Evolutionary conservation across 495 filamentous ascomycete species (phyloP).

Genomic region (Terfezia boudieri): DNA sequence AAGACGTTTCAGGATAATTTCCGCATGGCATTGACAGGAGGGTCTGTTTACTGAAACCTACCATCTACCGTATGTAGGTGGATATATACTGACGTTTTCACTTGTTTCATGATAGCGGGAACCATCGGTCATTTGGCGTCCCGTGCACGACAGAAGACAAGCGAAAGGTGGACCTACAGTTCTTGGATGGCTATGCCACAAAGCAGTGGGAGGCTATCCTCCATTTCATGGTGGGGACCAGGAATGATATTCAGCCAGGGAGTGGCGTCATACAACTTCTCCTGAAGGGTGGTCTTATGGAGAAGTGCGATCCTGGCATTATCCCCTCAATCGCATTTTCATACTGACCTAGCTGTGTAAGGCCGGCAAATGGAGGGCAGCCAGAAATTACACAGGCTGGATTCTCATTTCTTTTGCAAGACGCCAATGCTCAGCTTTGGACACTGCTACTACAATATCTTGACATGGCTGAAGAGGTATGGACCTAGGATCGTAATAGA

Average conservation of each 20-base stretch:
- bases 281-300: constrained; percentile 56
- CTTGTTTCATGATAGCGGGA: constrained; percentile 23
- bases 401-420: constrained; percentile 84
- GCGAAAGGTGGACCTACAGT: constrained; percentile 35
- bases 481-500: not conserved
- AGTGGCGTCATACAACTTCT: constrained; percentile 64
- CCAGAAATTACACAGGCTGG: constrained; percentile 69
- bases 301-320: constrained; percentile 14
- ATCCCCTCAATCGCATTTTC: not conserved
- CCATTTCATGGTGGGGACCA: constrained; percentile 73
- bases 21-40: constrained; percentile 65
- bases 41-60: constrained; percentile 11
- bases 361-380: constrained; percentile 26
- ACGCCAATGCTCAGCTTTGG: constrained; percentile 93
- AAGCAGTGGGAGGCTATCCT: constrained; percentile 87
- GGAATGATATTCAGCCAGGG: constrained; percentile 36
- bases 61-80: not conserved
- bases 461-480: constrained; percentile 46
- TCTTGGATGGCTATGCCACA: constrained; percentile 69
- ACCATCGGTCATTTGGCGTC: constrained; percentile 74
- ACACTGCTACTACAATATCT: constrained; percentile 81
- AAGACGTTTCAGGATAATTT: constrained; percentile 16
- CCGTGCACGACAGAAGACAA: constrained; percentile 40
- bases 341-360: not conserved
- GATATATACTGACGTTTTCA: not conserved